A percentile compares a stretch with the other conserved stretches of the same genome.
Conservation (phyloP, 305 asterid genomes). For the Fraxinus albicans region DNA sequence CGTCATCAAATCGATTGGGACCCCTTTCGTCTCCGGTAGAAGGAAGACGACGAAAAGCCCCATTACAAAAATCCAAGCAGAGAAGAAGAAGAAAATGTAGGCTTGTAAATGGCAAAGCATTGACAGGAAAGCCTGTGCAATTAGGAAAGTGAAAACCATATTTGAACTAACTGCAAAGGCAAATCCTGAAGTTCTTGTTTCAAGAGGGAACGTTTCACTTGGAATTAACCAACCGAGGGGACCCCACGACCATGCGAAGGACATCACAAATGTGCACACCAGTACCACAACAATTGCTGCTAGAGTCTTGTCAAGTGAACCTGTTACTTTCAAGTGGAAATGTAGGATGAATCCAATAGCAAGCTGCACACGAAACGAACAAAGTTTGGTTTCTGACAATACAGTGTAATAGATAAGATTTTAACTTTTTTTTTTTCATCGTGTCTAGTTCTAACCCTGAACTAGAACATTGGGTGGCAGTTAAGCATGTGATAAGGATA, state of each 20-base stretch:
- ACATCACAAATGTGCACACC: slow-evolving; percentile 37
- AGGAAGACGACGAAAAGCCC: slow-evolving; percentile 46
- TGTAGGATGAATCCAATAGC: neutral
- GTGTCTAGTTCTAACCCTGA: neutral
- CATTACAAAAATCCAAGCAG: slow-evolving; percentile 60
- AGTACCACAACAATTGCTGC: slow-evolving; percentile 30
- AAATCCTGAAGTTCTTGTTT: slow-evolving; percentile 45
- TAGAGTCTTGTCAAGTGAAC: slow-evolving; percentile 25
- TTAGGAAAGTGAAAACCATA: slow-evolving; percentile 64
- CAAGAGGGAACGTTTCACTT: slow-evolving; percentile 42
- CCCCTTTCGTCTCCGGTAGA: slow-evolving; percentile 67
- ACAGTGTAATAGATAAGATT: neutral
- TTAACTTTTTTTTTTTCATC: neutral
- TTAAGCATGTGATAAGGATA: neutral
- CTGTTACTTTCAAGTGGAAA: slow-evolving; percentile 19
- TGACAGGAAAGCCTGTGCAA: slow-evolving; percentile 21
- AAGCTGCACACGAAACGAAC: neutral
- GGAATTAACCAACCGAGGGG: slow-evolving; percentile 52
- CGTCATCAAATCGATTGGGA: slow-evolving; percentile 45
- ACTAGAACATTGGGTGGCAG: neutral
- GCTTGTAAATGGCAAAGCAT: slow-evolving; percentile 62
- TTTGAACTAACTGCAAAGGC: slow-evolving; percentile 66
- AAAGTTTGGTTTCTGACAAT: neutral
- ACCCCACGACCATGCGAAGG: slow-evolving; percentile 58
- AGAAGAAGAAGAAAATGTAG: slow-evolving; percentile 62